phyloP scores from a whole-genome alignment of 768 basidiomycete species.

The Strobilomyces echinocephalus region DNA sequence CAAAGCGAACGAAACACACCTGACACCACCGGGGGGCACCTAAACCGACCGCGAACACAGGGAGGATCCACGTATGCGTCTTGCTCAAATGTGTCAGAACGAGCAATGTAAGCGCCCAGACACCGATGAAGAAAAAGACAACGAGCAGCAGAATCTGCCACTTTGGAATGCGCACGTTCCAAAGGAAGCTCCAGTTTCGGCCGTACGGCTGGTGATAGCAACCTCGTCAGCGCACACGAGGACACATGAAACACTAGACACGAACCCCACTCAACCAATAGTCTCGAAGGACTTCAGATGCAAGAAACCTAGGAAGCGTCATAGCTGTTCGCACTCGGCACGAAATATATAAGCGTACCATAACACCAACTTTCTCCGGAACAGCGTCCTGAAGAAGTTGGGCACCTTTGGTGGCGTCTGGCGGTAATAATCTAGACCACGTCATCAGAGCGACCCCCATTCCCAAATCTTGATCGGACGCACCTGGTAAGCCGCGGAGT shows the following conservation, averaged over 20 bases:
- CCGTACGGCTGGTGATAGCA: slow-evolving; percentile 63
- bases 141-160: slow-evolving; percentile 82
- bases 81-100: slow-evolving; percentile 84
- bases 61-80: slow-evolving; percentile 91
- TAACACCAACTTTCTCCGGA: slow-evolving; percentile 85
- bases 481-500: slow-evolving; percentile 82
- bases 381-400: slow-evolving; percentile 83
- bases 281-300: slow-evolving; percentile 86
- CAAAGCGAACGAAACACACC: slow-evolving; percentile 31
- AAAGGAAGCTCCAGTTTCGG: slow-evolving; percentile 92
- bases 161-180: slow-evolving; percentile 76
- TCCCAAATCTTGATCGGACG: slow-evolving; percentile 15
- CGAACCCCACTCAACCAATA: slow-evolving; percentile 86
- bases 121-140: slow-evolving; percentile 76
- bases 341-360: slow-evolving; percentile 43
- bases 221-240: slow-evolving; percentile 8
- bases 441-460: slow-evolving; percentile 3
- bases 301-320: slow-evolving; percentile 55
- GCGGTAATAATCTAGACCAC: slow-evolving; percentile 67
- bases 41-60: slow-evolving; percentile 92
- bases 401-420: slow-evolving; percentile 95
- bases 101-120: slow-evolving; percentile 74
- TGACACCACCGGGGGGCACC: slow-evolving; percentile 96
- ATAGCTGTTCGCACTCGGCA: neutral
- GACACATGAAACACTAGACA: slow-evolving; percentile 8